These are phyloP conservation scores for Phytophthora megakarya DNA, from an alignment of 352 stramenopile species.

Conservation along the genomic window DNA sequence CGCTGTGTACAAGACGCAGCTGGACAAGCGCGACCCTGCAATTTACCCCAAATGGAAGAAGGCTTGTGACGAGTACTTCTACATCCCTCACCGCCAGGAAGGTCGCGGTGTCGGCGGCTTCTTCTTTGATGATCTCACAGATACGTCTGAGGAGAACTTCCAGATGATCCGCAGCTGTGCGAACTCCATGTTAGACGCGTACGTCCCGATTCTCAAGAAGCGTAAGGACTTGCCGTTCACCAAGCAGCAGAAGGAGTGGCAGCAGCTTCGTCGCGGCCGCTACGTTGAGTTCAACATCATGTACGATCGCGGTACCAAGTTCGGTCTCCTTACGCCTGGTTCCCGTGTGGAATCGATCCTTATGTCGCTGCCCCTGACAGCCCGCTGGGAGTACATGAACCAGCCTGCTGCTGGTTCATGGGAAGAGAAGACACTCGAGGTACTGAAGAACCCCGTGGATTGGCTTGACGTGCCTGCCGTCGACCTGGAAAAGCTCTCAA, in stretches of 20 bases:
- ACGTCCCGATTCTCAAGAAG: constrained; percentile 95
- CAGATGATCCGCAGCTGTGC: constrained; percentile 78
- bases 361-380: constrained; percentile 98
- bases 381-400: constrained; percentile 97
- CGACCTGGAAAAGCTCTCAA: constrained; percentile 72
- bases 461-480: constrained; percentile 91
- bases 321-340: constrained; percentile 95
- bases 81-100: constrained; percentile 96
- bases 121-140: constrained; percentile 98
- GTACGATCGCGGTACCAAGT: constrained; percentile 98
- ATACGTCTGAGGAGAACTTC: constrained; percentile 90
- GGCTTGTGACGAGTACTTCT: constrained; percentile 98
- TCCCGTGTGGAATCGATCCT: constrained; percentile 98
- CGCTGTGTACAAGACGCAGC: constrained; percentile 93
- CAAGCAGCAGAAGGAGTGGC: constrained; percentile 97
- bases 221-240: constrained; percentile 97
- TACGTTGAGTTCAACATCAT: constrained; percentile 99
- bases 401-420: constrained; percentile 87
- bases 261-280: constrained; percentile 95
- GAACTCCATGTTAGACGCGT: constrained; percentile 91
- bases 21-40: constrained; percentile 93
- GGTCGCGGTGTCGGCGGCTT: constrained; percentile 96
- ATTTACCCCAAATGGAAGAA: constrained; percentile 97
- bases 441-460: constrained; percentile 93
- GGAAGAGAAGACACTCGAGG: constrained; percentile 94